These are phyloP conservation scores for Pseudopithomyces chartarum DNA, from an alignment of 2,329 filamentous ascomycete species.

Conservation along the genomic window DNA sequence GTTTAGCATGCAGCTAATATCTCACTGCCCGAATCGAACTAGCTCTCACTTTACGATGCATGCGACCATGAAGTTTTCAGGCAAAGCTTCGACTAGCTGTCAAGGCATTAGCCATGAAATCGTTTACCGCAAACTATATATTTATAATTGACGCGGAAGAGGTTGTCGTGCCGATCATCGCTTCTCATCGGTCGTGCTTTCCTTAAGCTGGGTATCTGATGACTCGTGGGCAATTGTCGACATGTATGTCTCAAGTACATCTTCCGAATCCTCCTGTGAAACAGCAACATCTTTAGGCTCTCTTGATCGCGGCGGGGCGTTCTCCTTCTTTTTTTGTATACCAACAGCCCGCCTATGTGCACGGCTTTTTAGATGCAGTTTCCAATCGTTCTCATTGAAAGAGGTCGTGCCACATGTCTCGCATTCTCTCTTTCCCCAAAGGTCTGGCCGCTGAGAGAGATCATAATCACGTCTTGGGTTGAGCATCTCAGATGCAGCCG, in stretches of 20 bases:
- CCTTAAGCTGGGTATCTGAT: background rate
- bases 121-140: too few relatives aligned
- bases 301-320: conserved; percentile 5
- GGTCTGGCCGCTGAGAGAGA: conserved; percentile 48
- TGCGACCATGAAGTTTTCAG: too few relatives aligned
- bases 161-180: too few relatives aligned
- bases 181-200: background rate
- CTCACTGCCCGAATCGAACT: too few relatives aligned
- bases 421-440: conserved; percentile 65
- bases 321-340: conserved; percentile 32
- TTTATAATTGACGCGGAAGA: too few relatives aligned
- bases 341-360: conserved; percentile 54
- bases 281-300: conserved; percentile 1
- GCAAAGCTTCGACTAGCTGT: background rate
- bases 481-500: conserved; percentile 61
- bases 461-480: conserved; percentile 60
- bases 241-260: conserved; percentile 29
- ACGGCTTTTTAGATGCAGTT: conserved; percentile 59
- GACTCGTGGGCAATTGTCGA: conserved; percentile 12
- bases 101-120: too few relatives aligned
- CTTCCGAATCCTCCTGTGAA: conserved; percentile 21
- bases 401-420: conserved; percentile 68
- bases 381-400: conserved; percentile 63
- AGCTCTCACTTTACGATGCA: too few relatives aligned
- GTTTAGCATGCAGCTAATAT: too few relatives aligned